Percentiles rank a stretch among this genome's conserved stretches.
Evolutionary conservation across 306 rosid genomes (phyloP).

Genomic region (Prunus dulcis): DNA sequence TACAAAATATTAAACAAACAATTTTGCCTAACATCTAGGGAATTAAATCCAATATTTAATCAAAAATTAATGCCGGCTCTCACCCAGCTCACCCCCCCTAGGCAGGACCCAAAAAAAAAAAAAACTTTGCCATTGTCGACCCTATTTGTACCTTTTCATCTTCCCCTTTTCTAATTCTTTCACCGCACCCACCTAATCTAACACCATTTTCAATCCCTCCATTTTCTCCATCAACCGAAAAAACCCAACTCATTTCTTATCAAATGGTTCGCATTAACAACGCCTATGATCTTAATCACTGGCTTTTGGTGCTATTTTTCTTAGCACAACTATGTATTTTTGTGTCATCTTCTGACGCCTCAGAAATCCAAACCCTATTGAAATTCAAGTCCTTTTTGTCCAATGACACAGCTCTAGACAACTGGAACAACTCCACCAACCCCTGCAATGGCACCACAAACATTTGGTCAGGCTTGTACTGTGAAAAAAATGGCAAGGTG

Average conservation of each 20-base stretch:
- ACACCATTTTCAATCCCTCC: background rate
- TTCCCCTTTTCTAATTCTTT: background rate
- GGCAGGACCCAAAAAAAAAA: background rate
- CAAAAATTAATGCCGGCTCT: constrained; percentile 43
- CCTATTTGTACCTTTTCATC: background rate
- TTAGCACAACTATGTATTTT: background rate
- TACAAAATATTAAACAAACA: constrained; percentile 9
- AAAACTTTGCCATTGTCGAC: constrained; percentile 47
- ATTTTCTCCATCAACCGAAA: background rate
- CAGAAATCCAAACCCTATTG: constrained; percentile 33
- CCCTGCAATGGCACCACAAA: constrained; percentile 20
- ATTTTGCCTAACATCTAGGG: background rate
- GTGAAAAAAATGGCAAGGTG: constrained; percentile 11
- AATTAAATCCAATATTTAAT: constrained; percentile 19
- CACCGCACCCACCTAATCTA: background rate
- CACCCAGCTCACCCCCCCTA: constrained; percentile 45
- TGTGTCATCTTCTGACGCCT: constrained; percentile 20
- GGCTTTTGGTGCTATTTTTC: constrained; percentile 25
- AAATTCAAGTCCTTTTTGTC: constrained; percentile 48
- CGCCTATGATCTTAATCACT: background rate
- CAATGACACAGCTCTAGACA: constrained; percentile 32
- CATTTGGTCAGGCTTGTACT: constrained; percentile 59
- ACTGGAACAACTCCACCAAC: constrained; percentile 30
- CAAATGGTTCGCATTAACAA: background rate
- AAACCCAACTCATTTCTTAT: background rate